phyloP scores from a whole-genome alignment of 352 stramenopile genomes.

The Globisporangium spinosum region DNA sequence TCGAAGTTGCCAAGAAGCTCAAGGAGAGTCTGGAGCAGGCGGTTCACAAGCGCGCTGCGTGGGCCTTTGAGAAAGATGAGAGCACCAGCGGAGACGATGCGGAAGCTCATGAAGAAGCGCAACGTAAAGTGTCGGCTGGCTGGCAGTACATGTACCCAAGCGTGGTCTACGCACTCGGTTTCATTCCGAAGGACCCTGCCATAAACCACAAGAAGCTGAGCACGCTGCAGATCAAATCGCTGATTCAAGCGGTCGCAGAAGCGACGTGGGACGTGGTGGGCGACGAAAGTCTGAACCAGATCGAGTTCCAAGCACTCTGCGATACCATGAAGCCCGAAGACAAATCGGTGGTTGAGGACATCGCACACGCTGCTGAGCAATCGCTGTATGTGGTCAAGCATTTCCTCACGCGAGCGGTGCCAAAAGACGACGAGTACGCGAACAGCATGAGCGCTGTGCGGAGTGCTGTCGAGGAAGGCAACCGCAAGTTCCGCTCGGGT shows the following conservation, averaged over 20 bases:
- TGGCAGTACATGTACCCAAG: constrained; percentile 72
- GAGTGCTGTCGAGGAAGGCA: constrained; percentile 50
- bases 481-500: constrained; percentile 45
- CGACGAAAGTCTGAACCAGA: constrained; percentile 45
- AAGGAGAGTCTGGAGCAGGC: constrained; percentile 32
- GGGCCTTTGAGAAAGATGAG: constrained; percentile 37
- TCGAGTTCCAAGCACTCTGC: constrained; percentile 78
- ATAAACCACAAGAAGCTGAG: constrained; percentile 62
- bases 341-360: constrained; percentile 24
- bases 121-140: constrained; percentile 17
- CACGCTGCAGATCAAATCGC: constrained; percentile 82
- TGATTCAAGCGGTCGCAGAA: constrained; percentile 74
- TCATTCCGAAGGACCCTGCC: constrained; percentile 40
- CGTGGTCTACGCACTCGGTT: constrained; percentile 69
- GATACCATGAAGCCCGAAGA: constrained; percentile 46
- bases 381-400: constrained; percentile 68
- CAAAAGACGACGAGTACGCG: constrained; percentile 46
- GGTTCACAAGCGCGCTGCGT: constrained; percentile 58
- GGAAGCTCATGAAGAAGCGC: constrained; percentile 9
- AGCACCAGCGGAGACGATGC: constrained; percentile 12
- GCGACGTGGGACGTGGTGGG: constrained; percentile 60
- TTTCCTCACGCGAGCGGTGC: constrained; percentile 53
- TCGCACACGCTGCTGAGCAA: constrained; percentile 34
- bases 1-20: constrained; percentile 46
- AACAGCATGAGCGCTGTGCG: constrained; percentile 48